phyloP scores from a whole-genome alignment of 345 rosid species.

The Cardamine occulta region DNA sequence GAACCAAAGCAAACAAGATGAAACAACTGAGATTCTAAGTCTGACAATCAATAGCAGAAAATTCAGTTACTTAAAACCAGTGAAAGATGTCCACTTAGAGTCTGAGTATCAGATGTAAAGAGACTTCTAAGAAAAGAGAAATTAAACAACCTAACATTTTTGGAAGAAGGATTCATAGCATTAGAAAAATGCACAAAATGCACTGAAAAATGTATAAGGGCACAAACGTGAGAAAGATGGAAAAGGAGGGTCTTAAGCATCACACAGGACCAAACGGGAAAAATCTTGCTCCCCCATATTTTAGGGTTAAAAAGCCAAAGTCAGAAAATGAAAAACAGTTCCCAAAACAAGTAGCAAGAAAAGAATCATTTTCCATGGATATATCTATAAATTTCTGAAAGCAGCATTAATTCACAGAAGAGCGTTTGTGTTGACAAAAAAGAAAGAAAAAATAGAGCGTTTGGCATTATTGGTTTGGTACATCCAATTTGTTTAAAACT shows the following conservation, averaged over 20 bases:
- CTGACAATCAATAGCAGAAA: conserved; percentile 15
- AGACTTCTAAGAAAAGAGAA: conserved; percentile 11
- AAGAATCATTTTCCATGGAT: conserved; percentile 15
- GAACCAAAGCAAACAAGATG: conserved; percentile 31
- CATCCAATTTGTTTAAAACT: conserved; percentile 19
- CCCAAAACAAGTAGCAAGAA: conserved; percentile 8
- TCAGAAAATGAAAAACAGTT: conserved; percentile 11
- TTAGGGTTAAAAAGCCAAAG: conserved; percentile 9
- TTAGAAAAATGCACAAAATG: not conserved
- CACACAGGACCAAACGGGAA: not conserved
- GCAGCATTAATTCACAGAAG: conserved; percentile 6
- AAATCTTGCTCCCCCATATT: not conserved
- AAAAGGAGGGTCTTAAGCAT: conserved; percentile 20
- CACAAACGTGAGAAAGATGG: not conserved
- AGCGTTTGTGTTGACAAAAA: not conserved
- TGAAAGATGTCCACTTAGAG: conserved; percentile 25
- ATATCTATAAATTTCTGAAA: conserved; percentile 17
- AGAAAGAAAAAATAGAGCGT: not conserved
- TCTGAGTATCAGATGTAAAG: conserved; percentile 8
- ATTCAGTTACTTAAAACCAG: not conserved
- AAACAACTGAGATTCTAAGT: conserved; percentile 18
- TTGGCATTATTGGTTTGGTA: not conserved
- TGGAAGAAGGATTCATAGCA: not conserved
- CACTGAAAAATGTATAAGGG: not conserved
- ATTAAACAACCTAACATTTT: not conserved